A percentile compares a stretch with the other conserved stretches of the same genome.
Conservation (phyloP, 2,329 filamentous ascomycete genomes). For the Fusarium avenaceum region DNA sequence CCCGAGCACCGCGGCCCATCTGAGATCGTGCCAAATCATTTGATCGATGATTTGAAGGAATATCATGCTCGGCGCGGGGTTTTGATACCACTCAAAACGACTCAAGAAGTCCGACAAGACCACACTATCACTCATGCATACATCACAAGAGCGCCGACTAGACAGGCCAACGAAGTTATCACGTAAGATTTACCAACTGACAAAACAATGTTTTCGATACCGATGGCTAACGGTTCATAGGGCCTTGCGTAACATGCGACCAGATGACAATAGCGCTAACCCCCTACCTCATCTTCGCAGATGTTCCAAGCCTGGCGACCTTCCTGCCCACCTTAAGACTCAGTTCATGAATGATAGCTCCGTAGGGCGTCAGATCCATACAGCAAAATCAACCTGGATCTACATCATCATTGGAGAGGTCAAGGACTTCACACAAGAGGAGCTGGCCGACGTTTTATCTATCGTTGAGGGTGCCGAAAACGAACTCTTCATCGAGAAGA, state of each 20-base stretch:
- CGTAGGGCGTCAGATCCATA: constrained; percentile 68
- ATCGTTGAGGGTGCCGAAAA: constrained; percentile 65
- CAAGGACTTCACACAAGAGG: constrained; percentile 65
- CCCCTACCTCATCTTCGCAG: constrained; percentile 79
- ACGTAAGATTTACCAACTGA: constrained; percentile 66
- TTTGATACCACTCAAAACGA: constrained; percentile 74
- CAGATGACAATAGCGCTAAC: constrained; percentile 70
- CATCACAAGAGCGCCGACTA: constrained; percentile 79
- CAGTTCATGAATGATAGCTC: constrained; percentile 71
- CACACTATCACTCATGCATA: constrained; percentile 73
- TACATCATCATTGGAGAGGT: constrained; percentile 69
- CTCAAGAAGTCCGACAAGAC: constrained; percentile 72
- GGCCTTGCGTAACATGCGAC: constrained; percentile 68
- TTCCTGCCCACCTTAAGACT: constrained; percentile 75
- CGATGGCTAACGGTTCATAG: constrained; percentile 54
- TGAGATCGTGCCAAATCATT: constrained; percentile 53
- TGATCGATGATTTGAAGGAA: constrained; percentile 55
- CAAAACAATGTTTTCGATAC: not conserved
- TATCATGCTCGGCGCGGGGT: constrained; percentile 61
- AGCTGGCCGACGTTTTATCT: constrained; percentile 64
- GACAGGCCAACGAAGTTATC: constrained; percentile 78
- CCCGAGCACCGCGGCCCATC: constrained; percentile 41
- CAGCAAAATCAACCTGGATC: constrained; percentile 71
- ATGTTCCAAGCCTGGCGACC: constrained; percentile 78
- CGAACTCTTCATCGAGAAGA: constrained; percentile 69